Evolutionary conservation across 352 stramenopile species (phyloP), one percentile per base, ranked within the genome.

Genomic region (Phytophthora megakarya): DNA sequence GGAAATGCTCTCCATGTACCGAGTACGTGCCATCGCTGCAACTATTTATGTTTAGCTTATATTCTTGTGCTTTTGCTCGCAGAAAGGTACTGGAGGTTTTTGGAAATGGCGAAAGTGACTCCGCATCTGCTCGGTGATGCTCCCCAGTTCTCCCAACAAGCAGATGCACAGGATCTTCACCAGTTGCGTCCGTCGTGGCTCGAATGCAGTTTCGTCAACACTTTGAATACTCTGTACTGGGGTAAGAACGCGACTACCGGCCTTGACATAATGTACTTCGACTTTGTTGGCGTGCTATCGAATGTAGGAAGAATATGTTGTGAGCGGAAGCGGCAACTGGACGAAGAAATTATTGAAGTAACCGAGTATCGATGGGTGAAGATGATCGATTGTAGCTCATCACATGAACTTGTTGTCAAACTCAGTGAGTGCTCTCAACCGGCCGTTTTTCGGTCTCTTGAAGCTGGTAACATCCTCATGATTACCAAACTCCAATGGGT

Each of bases 211-310:
- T 86, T 89, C 32, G 61, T 76, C 3, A 84, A 40, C 8, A 78
- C 60, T 4, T 62, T 75, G 18, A 62, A 80, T 16, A 69, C 66
- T 5, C 60, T 72, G 6, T 61, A 75, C 15, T 80, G 62, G 62
- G 46, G 46, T 15, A 44, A 63, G 7, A 65, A 47, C 0, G 48
- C 40, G 3, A 49, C 61, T 8, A 40, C 67, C 1, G 53, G 61
- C 3, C n/a, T 50, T 0, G 53, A 73, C 3, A 44, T 26, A 0
- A 73, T 77, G 37, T 81, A 78, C 45, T 92, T 92, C 22, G 83
- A 92, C 47, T 84, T 88, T 33, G 78, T 89, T 13, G 83, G 83
- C 2, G 74, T 92, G 0, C 46, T 90, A 11, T 82, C 79, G 2
- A 79, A 72, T 58, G 79, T 87, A 11, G 74, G 77, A 1, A 73